Base-by-base conservation (phyloP, 139 green algal genomes). In the Axilococcus clingmanii region DNA sequence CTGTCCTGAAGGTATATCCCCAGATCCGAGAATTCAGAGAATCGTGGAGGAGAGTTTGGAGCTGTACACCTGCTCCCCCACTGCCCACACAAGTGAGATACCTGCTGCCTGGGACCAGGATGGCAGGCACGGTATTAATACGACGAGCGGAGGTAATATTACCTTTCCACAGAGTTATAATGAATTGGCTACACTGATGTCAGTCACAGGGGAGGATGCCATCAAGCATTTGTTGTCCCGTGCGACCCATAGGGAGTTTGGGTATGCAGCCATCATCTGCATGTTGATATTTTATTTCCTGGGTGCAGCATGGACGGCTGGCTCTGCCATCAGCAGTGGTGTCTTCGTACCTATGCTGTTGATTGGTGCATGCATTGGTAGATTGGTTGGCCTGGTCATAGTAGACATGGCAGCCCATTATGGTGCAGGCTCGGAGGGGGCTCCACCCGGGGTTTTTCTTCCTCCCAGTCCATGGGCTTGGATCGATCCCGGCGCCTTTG, bases 261-360 rank as follows among this genome's bases (percentile, higher is more conserved):
- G 75, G 37, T 94, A 91, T 54, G 36, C 30, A 19, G 51, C 77
- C 7, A 68, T 94, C 42, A 8, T 80, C 0, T 53, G 69, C 11
- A 79, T 90, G 75, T 66, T 87, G 51, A 41, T 71, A 9, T 82
- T 81, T 4, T 85, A 85, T 54, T 83, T 84, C 31, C n/a, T 68
- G 17, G 63, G 64, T 14, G 72, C 72, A 20, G 63, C 57, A 17
- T 49, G 52, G 32, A 67, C 62, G 8, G 61, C 40, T 32, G 63
- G 5, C 7, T 75, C 48, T 49, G 80, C 80, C 37, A 83, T 93
- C 25, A 65, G 77, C 23, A 77, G 55, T 1, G 63, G 55, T 14
- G 69, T 89, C 8, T 95, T 95, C 69, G 82, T 95, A 51, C 87
- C 87, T 40, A 94, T 94, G 86, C 68, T 95, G 40, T 71, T 94